Conservation (phyloP, 805 yeast species). For the Hagleromyces aurorensis region DNA sequence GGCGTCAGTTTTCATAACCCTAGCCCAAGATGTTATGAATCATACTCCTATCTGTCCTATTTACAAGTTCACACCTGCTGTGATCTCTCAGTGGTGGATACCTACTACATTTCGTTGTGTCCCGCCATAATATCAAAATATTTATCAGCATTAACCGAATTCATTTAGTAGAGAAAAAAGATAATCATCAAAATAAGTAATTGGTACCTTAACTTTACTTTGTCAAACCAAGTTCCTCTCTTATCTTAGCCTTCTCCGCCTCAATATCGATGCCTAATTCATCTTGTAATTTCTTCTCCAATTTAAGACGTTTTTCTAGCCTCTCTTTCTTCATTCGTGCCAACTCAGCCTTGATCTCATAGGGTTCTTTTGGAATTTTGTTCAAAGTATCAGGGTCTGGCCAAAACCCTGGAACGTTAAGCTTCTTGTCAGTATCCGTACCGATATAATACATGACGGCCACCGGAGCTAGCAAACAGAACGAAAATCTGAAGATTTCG, state of each 20-base stretch:
- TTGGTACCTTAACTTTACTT: no score
- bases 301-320: conserved; percentile 58
- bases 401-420: conserved; percentile 92
- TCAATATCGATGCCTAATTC: conserved; percentile 55
- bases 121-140: no score
- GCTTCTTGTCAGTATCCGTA: conserved; percentile 77
- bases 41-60: no score
- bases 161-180: no score
- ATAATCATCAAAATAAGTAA: no score
- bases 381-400: conserved; percentile 91
- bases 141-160: no score
- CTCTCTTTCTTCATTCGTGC: conserved; percentile 79
- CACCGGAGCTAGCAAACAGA: conserved; percentile 79
- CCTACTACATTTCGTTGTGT: no score
- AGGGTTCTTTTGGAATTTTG: conserved; percentile 87
- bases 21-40: no score
- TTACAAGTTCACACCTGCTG: no score
- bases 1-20: no score
- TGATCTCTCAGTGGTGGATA: no score
- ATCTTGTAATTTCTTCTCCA: conserved; percentile 63
- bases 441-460: conserved; percentile 93
- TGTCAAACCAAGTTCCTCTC: conserved; percentile 16
- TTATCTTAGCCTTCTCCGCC: conserved; percentile 35
- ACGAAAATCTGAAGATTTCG: conserved; percentile 59
- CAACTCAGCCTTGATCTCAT: conserved; percentile 83